These are phyloP conservation scores for Amanita polypyramis DNA, from an alignment of 768 basidiomycete species.

Conservation along the genomic window DNA sequence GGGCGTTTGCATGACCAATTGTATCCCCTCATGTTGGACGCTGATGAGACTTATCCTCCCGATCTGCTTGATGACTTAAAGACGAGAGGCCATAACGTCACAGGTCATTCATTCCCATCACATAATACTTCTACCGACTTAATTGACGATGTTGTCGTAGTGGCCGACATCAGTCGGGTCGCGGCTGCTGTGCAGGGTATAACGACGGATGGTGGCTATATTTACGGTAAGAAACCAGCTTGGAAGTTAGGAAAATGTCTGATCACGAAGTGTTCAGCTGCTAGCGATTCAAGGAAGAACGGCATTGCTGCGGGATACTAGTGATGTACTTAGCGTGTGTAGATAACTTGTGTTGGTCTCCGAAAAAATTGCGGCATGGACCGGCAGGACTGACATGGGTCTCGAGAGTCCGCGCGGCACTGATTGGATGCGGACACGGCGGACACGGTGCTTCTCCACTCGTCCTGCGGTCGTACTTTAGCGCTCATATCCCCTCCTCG, in stretches of 20 bases:
- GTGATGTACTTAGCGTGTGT: too few relatives aligned
- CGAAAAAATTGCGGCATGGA: constrained; percentile 1
- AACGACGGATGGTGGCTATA: constrained; percentile 34
- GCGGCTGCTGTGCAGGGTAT: constrained; percentile 72
- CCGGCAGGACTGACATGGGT: constrained; percentile 9
- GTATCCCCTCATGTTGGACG: constrained; percentile 50
- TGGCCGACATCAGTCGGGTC: constrained; percentile 58
- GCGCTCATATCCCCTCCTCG: constrained; percentile 7
- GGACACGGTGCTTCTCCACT: neutral
- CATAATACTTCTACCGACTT: neutral
- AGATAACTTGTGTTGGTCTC: too few relatives aligned
- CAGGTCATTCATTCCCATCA: constrained; percentile 26
- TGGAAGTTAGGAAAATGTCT: constrained; percentile 30
- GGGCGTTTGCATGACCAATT: constrained; percentile 84
- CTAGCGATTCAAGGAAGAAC: constrained; percentile 87
- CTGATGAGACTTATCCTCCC: constrained; percentile 50
- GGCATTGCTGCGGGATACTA: constrained; percentile 82
- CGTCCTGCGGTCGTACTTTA: neutral
- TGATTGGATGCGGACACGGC: too few relatives aligned
- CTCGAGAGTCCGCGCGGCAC: neutral
- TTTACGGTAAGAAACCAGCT: constrained; percentile 47
- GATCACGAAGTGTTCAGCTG: constrained; percentile 33
- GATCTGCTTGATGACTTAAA: constrained; percentile 46
- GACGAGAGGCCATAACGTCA: constrained; percentile 60
- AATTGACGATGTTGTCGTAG: constrained; percentile 19